These are phyloP conservation scores for Euphorbia lathyris DNA, from an alignment of 345 rosid species.

Conservation along the genomic window DNA sequence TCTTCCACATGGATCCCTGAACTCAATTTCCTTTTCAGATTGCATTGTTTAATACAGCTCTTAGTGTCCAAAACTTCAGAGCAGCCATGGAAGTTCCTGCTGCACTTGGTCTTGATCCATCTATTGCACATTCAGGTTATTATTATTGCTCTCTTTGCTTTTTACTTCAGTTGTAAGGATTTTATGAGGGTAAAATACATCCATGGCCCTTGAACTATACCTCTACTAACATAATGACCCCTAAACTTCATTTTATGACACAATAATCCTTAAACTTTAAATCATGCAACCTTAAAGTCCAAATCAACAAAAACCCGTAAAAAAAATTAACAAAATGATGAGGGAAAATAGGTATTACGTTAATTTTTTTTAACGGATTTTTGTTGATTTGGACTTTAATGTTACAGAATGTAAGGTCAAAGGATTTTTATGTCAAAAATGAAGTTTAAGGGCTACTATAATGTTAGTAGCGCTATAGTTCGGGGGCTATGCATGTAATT, in stretches of 20 bases:
- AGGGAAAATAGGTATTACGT: too few relatives aligned
- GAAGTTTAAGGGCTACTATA: too few relatives aligned
- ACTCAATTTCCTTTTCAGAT: constrained; percentile 43
- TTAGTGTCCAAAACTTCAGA: constrained; percentile 81
- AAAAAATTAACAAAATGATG: neutral
- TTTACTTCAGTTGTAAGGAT: constrained; percentile 11
- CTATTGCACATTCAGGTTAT: constrained; percentile 72
- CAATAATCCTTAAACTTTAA: too few relatives aligned
- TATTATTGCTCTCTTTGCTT: constrained; percentile 12
- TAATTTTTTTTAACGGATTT: neutral
- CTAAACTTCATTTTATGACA: too few relatives aligned
- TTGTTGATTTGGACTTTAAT: neutral
- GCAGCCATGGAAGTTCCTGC: constrained; percentile 92
- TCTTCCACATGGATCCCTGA: constrained; percentile 25
- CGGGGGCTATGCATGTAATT: too few relatives aligned
- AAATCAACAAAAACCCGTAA: too few relatives aligned
- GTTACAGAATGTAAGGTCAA: too few relatives aligned
- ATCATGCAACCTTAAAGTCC: too few relatives aligned
- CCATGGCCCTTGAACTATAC: too few relatives aligned
- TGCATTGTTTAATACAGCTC: constrained; percentile 74
- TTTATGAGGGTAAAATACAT: neutral
- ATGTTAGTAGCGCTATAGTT: too few relatives aligned
- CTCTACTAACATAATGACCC: too few relatives aligned
- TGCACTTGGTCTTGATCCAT: constrained; percentile 82
- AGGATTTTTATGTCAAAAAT: too few relatives aligned